phyloP scores from a whole-genome alignment of 2,329 filamentous ascomycete genomes.

The Lasiodiplodia theobromae region DNA sequence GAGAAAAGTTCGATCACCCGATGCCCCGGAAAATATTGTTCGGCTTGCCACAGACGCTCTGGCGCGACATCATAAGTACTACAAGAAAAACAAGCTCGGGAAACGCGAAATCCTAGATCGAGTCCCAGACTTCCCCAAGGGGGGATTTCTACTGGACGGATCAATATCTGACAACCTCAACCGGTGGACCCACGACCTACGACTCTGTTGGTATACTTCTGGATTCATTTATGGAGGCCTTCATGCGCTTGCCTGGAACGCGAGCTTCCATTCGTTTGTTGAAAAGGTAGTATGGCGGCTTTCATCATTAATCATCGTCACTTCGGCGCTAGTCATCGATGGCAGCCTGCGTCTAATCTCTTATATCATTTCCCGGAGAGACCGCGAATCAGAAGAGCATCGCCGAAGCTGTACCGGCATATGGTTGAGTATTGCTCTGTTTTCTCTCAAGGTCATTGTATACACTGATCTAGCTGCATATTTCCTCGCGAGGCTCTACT shows the following conservation, averaged over 20 bases:
- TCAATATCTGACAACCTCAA: no score
- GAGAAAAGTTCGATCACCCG: no score
- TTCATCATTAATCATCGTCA: neutral
- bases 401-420: no score
- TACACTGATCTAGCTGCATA: constrained; percentile 11
- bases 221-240: constrained; percentile 33
- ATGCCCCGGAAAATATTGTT: no score
- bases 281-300: constrained; percentile 33
- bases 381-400: no score
- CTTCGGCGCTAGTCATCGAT: neutral
- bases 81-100: neutral
- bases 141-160: neutral
- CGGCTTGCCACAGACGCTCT: no score
- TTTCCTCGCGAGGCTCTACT: constrained; percentile 29
- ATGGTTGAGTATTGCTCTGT: no score
- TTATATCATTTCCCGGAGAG: no score
- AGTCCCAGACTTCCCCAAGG: neutral
- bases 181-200: no score
- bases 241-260: constrained; percentile 38
- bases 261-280: constrained; percentile 30
- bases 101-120: neutral
- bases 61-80: no score
- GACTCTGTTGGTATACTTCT: constrained; percentile 3
- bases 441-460: neutral
- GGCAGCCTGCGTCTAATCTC: no score